These are phyloP conservation scores for Aspergillus sp. DNA, from an alignment of 2,329 filamentous ascomycete species.

Conservation along the genomic window DNA sequence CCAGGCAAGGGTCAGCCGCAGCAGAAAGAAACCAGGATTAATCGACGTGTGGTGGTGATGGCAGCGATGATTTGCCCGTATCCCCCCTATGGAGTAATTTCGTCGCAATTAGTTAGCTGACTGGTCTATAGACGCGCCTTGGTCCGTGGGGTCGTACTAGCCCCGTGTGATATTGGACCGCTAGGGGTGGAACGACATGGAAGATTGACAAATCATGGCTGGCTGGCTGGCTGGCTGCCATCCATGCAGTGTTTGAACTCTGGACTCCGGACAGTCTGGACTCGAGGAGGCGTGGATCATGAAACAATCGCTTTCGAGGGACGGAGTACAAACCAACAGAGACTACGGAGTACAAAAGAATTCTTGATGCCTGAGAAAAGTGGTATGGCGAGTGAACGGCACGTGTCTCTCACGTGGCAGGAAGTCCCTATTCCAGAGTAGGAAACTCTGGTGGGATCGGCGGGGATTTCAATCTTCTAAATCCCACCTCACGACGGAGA, in stretches of 20 bases:
- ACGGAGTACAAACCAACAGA: not conserved
- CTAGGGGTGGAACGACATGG: not conserved
- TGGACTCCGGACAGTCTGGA: not conserved
- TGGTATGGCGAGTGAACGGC: not conserved
- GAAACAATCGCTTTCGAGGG: not conserved
- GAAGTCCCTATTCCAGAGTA: not conserved
- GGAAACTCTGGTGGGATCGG: not conserved
- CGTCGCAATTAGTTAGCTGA: not conserved
- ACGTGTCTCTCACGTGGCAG: constrained; percentile 1
- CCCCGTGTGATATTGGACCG: not conserved
- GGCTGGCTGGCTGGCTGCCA: not conserved
- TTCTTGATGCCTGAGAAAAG: not conserved
- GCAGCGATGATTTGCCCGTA: not conserved
- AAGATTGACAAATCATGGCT: not conserved
- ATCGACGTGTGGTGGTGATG: not conserved
- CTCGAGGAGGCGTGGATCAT: not conserved
- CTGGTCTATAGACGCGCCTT: not conserved
- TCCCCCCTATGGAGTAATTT: not conserved
- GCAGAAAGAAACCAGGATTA: not conserved
- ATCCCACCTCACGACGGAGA: too few relatives aligned
- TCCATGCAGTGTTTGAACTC: not conserved
- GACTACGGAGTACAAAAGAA: not conserved
- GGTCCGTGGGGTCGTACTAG: not conserved
- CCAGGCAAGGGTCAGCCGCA: not conserved
- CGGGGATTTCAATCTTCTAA: not conserved